A percentile compares a stretch with the other conserved stretches of the same genome.
Evolutionary conservation across 495 filamentous ascomycete genomes (phyloP).

Genomic region (Chaetomium cochliodes): DNA sequence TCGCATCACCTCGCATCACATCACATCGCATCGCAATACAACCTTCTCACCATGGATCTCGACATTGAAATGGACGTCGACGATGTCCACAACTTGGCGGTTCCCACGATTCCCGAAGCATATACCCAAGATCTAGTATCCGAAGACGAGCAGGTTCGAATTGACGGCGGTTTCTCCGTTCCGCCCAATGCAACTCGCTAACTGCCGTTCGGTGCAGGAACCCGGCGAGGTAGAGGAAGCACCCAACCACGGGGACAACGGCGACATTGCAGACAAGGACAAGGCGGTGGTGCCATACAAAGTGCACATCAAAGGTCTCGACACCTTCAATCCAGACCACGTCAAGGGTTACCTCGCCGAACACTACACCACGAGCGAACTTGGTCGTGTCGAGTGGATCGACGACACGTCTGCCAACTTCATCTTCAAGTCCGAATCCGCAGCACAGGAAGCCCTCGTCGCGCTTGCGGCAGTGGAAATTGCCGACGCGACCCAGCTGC

Average conservation of each 20-base stretch:
- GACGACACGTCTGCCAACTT: conserved; percentile 90
- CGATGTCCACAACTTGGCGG: conserved; percentile 42
- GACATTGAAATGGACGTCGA: conserved; percentile 71
- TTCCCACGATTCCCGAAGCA: conserved; percentile 40
- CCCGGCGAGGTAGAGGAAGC: conserved; percentile 38
- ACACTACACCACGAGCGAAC: conserved; percentile 55
- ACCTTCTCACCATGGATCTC: conserved; percentile 60
- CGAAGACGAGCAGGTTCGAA: conserved; percentile 39
- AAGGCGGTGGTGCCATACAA: conserved; percentile 54
- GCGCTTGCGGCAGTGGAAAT: conserved; percentile 54
- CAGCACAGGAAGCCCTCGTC: conserved; percentile 69
- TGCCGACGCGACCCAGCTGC: conserved; percentile 46
- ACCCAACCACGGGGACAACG: conserved; percentile 27
- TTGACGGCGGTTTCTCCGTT: neutral
- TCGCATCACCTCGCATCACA: neutral
- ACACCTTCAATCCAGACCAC: conserved; percentile 74
- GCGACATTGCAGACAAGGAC: conserved; percentile 30
- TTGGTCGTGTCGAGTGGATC: conserved; percentile 82
- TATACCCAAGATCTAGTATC: conserved; percentile 47
- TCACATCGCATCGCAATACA: neutral
- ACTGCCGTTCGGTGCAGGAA: conserved; percentile 32
- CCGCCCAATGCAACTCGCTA: conserved; percentile 13
- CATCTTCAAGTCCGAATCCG: conserved; percentile 63
- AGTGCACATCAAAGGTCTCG: conserved; percentile 78
- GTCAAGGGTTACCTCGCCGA: conserved; percentile 68